A percentile compares a stretch with the other conserved stretches of the same genome.
These are phyloP conservation scores for Thraustochytrium sp. DNA, from an alignment of 352 stramenopile genomes.

Conservation along the genomic window DNA sequence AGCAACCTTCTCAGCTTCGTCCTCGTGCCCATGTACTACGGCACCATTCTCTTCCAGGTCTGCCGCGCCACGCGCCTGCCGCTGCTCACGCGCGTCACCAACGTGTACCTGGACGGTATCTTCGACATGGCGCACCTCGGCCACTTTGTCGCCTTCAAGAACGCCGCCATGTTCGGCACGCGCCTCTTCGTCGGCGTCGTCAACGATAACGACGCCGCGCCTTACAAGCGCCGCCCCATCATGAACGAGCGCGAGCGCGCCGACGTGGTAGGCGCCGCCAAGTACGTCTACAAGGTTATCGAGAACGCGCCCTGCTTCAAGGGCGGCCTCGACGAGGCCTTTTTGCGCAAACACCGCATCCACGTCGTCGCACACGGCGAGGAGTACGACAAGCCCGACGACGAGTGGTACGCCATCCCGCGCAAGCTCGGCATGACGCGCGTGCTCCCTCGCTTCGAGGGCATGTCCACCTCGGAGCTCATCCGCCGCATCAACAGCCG, in stretches of 20 bases:
- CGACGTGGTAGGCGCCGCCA: constrained; percentile 65
- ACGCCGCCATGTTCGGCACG: constrained; percentile 61
- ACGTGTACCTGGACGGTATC: constrained; percentile 62
- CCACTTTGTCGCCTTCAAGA: constrained; percentile 64
- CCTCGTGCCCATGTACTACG: constrained; percentile 62
- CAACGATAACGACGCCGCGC: constrained; percentile 60
- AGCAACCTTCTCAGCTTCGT: constrained; percentile 60
- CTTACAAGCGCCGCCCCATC: constrained; percentile 65
- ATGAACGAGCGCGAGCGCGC: constrained; percentile 62
- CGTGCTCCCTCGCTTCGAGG: constrained; percentile 58
- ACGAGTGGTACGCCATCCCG: constrained; percentile 62
- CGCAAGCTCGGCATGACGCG: constrained; percentile 62
- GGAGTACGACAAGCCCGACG: constrained; percentile 66
- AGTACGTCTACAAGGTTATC: constrained; percentile 68
- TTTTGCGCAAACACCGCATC: constrained; percentile 66
- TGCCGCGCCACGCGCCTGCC: constrained; percentile 64
- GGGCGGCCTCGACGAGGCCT: constrained; percentile 57
- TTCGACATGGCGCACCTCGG: constrained; percentile 67
- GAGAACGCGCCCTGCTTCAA: constrained; percentile 63
- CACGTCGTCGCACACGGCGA: constrained; percentile 64
- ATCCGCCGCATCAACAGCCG: constrained; percentile 61
- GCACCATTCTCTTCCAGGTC: constrained; percentile 64
- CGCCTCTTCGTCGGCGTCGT: constrained; percentile 65
- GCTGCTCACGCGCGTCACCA: constrained; percentile 61
- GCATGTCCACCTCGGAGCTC: constrained; percentile 63